A percentile compares a stretch with the other conserved stretches of the same genome.
These are phyloP conservation scores for Neonectria magnoliae DNA, from an alignment of 2,329 filamentous ascomycete species.

Conservation along the genomic window DNA sequence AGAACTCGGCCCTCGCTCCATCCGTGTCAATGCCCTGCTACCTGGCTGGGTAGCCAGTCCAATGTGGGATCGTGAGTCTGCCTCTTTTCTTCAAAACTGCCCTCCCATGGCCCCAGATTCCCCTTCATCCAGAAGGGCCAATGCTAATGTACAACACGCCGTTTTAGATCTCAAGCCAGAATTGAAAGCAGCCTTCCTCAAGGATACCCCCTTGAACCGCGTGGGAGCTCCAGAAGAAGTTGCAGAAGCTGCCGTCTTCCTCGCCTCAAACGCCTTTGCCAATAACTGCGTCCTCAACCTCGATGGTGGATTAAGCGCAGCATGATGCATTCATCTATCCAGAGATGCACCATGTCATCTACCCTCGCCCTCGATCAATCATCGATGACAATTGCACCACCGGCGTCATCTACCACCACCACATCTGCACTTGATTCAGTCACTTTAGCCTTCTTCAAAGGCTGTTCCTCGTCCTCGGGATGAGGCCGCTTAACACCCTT, in stretches of 20 bases:
- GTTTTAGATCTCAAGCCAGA: conserved; percentile 51
- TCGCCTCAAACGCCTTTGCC: conserved; percentile 81
- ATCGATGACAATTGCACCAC: conserved; percentile 74
- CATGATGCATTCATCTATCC: conserved; percentile 49
- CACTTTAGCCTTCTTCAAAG: conserved; percentile 61
- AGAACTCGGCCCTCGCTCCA: conserved; percentile 67
- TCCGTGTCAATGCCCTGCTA: conserved; percentile 83
- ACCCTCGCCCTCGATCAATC: conserved; percentile 52
- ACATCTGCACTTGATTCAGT: conserved; percentile 50
- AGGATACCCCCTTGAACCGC: conserved; percentile 70
- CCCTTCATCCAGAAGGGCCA: conserved; percentile 29
- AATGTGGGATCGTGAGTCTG: conserved; percentile 76
- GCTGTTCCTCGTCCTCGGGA: conserved; percentile 54
- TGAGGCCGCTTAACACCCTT: conserved; percentile 59
- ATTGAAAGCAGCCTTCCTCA: conserved; percentile 51
- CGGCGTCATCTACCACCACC: conserved; percentile 63
- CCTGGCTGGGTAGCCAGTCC: conserved; percentile 85
- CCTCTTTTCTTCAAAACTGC: conserved; percentile 22
- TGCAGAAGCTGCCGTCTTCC: conserved; percentile 83
- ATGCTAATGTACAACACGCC: conserved; percentile 53
- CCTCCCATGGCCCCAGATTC: conserved; percentile 15
- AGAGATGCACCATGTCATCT: conserved; percentile 21
- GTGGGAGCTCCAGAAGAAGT: conserved; percentile 77
- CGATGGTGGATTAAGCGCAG: conserved; percentile 83
- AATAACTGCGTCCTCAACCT: conserved; percentile 89